Conservation (phyloP, 257 asterid genomes). For the Capsicum pubescens region DNA sequence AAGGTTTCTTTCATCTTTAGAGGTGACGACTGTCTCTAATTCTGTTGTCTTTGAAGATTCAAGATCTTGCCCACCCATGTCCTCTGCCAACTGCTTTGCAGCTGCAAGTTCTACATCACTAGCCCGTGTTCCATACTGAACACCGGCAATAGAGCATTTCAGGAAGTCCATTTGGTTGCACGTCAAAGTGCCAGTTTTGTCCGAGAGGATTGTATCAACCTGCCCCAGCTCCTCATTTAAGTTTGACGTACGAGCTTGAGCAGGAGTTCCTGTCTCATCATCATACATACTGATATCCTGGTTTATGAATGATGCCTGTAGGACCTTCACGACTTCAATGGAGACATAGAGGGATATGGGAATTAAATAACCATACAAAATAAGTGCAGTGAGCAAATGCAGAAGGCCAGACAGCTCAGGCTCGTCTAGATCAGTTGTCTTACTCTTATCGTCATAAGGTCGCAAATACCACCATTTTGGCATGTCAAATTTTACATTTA, state of each 20-base stretch:
- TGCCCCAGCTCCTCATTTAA: constrained; percentile 94
- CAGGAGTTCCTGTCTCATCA: constrained; percentile 92
- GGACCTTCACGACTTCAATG: constrained; percentile 89
- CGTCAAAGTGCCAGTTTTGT: constrained; percentile 94
- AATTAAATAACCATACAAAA: constrained; percentile 87
- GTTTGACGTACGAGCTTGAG: constrained; percentile 94
- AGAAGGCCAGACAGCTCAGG: constrained; percentile 69
- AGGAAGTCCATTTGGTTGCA: constrained; percentile 98
- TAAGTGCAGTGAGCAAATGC: constrained; percentile 91
- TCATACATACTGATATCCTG: constrained; percentile 85
- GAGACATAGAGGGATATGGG: constrained; percentile 97
- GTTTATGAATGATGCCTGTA: constrained; percentile 87
- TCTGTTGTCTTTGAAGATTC: constrained; percentile 38
- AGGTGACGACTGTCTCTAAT: constrained; percentile 67
- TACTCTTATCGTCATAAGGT: constrained; percentile 56
- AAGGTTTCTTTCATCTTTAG: constrained; percentile 57
- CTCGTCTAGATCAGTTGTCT: constrained; percentile 59
- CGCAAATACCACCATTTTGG: constrained; percentile 94
- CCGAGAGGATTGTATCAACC: constrained; percentile 89
- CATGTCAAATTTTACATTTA: constrained; percentile 70
- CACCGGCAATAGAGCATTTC: constrained; percentile 93
- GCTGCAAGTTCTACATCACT: constrained; percentile 98
- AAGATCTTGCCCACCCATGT: constrained; percentile 60
- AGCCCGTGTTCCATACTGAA: constrained; percentile 70
- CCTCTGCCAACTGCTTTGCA: constrained; percentile 86